A percentile compares a stretch with the other conserved stretches of the same genome.
Conservation (phyloP, 441 rosid species). For the Populus hybrid region DNA sequence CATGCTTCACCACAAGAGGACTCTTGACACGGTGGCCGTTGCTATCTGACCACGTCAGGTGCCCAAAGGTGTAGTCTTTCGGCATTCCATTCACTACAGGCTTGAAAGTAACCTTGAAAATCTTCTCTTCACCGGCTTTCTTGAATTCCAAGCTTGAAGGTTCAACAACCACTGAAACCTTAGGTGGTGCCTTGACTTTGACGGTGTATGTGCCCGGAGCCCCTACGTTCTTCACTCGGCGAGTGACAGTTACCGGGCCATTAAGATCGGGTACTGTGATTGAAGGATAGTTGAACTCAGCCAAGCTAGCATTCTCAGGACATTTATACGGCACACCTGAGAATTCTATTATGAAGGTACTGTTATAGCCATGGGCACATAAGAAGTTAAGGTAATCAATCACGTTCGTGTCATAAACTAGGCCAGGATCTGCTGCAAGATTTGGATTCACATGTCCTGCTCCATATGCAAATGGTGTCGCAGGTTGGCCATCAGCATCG, state of each 20-base stretch:
- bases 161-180: slow-evolving; percentile 35
- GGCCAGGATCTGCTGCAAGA: slow-evolving; percentile 55
- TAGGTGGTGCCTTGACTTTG: slow-evolving; percentile 31
- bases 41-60: slow-evolving; percentile 41
- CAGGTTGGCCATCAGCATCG: slow-evolving; percentile 30
- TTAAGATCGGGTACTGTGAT: slow-evolving; percentile 38
- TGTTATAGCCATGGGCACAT: slow-evolving; percentile 48
- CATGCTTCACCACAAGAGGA: slow-evolving; percentile 33
- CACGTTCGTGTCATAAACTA: slow-evolving; percentile 45
- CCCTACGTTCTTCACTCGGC: slow-evolving; percentile 61
- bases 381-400: slow-evolving; percentile 51
- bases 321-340: slow-evolving; percentile 26
- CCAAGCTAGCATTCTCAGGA: slow-evolving; percentile 29
- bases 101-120: slow-evolving; percentile 39
- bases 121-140: slow-evolving; percentile 48
- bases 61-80: slow-evolving; percentile 33
- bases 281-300: slow-evolving; percentile 70
- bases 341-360: slow-evolving; percentile 22
- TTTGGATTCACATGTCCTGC: slow-evolving; percentile 62
- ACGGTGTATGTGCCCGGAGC: slow-evolving; percentile 49
- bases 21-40: slow-evolving; percentile 40
- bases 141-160: slow-evolving; percentile 43
- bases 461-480: slow-evolving; percentile 57
- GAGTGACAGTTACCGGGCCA: slow-evolving; percentile 15
- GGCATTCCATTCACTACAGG: not conserved